phyloP scores from a whole-genome alignment of 495 filamentous ascomycete species.

The Parmelia sp. region DNA sequence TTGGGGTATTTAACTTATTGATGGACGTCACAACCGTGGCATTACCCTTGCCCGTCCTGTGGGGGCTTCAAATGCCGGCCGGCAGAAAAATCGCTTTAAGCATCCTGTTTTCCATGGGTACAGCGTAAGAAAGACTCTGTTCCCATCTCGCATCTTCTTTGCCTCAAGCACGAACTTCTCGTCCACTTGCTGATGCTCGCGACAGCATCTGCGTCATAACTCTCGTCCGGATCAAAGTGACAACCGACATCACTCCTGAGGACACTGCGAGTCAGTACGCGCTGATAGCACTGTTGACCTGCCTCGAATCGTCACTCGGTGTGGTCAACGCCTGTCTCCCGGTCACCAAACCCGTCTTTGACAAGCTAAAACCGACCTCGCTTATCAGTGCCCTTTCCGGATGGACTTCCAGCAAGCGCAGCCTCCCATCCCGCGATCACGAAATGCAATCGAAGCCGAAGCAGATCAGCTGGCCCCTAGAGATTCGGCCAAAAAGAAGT shows the following conservation, averaged over 20 bases:
- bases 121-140: slow-evolving; percentile 7
- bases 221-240: slow-evolving; percentile 16
- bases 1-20: slow-evolving; percentile 31
- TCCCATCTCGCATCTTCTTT: neutral
- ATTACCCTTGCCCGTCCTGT: slow-evolving; percentile 40
- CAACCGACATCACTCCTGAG: slow-evolving; percentile 4
- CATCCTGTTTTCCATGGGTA: slow-evolving; percentile 21
- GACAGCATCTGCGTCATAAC: slow-evolving; percentile 21
- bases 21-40: slow-evolving; percentile 36
- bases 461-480: neutral
- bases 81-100: slow-evolving; percentile 31
- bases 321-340: slow-evolving; percentile 21
- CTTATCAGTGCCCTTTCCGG: neutral
- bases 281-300: slow-evolving; percentile 15
- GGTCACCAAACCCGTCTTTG: slow-evolving; percentile 20
- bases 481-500: neutral
- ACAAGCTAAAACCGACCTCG: neutral
- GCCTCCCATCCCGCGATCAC: neutral
- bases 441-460: neutral
- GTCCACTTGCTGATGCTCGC: neutral
- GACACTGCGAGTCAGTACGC: slow-evolving; percentile 13
- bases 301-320: slow-evolving; percentile 19
- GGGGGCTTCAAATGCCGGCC: slow-evolving; percentile 35
- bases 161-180: no score
- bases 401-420: neutral